Percentiles rank a stretch among this genome's conserved stretches.
Conservation (phyloP, 176 grass and related monocot genomes). For the Cocos nucifera region DNA sequence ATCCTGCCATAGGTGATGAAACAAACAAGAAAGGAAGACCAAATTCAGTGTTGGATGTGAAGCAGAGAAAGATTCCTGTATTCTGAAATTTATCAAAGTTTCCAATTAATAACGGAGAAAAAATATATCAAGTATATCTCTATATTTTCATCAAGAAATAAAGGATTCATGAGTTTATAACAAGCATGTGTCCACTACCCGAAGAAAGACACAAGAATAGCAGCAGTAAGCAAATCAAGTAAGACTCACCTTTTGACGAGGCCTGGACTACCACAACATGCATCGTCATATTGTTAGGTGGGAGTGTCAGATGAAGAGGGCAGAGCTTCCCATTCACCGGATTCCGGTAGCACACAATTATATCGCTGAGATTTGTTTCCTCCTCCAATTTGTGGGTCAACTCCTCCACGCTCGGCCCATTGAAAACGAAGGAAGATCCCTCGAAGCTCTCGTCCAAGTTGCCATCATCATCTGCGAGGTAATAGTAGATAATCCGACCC, state of each 20-base stretch:
- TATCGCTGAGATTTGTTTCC: constrained; percentile 33
- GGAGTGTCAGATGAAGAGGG: constrained; percentile 55
- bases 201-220: no score
- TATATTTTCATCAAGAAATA: no score
- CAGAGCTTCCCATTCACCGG: constrained; percentile 45
- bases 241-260: constrained; percentile 39
- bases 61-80: no score
- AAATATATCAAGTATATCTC: no score
- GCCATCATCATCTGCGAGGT: constrained; percentile 37
- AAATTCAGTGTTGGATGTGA: no score
- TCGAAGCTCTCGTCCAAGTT: constrained; percentile 21
- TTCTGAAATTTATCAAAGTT: no score
- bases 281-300: constrained; percentile 66
- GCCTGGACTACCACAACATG: constrained; percentile 41
- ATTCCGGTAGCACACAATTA: constrained; percentile 53
- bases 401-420: constrained; percentile 49
- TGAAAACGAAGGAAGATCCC: constrained; percentile 37
- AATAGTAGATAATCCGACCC: constrained; percentile 49
- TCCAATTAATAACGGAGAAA: no score
- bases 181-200: no score
- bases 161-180: no score
- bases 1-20: no score
- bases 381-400: constrained; percentile 46
- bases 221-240: no score
- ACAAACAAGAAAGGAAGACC: no score